Evolutionary conservation across 345 rosid genomes (phyloP).

Genomic region (Capsella bursapastoris): DNA sequence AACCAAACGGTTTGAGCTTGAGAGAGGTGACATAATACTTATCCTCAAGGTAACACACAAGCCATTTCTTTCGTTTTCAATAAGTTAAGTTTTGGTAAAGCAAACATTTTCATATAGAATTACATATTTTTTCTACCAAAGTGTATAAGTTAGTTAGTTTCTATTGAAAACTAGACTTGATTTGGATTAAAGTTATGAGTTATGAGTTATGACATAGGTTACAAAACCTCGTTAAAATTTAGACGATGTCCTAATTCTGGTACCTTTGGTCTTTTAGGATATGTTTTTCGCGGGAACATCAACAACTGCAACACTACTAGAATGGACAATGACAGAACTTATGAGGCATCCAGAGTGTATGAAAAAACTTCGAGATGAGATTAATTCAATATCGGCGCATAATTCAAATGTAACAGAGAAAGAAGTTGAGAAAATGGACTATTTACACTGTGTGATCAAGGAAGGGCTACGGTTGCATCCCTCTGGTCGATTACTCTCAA

Average conservation of each 20-base stretch:
- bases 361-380: slow-evolving; percentile 28
- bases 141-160: too few relatives aligned
- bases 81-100: too few relatives aligned
- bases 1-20: slow-evolving; percentile 23
- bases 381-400: background rate
- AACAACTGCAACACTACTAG: slow-evolving; percentile 36
- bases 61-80: background rate
- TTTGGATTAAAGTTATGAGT: too few relatives aligned
- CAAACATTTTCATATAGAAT: too few relatives aligned
- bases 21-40: slow-evolving; percentile 40
- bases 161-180: too few relatives aligned
- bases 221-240: too few relatives aligned
- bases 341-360: background rate
- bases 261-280: slow-evolving; percentile 35
- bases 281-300: slow-evolving; percentile 41
- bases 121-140: too few relatives aligned
- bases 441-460: slow-evolving; percentile 41
- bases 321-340: slow-evolving; percentile 23
- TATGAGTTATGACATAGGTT: too few relatives aligned
- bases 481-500: slow-evolving; percentile 25
- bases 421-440: slow-evolving; percentile 38
- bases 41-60: slow-evolving; percentile 40
- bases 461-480: slow-evolving; percentile 45
- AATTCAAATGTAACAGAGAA: slow-evolving; percentile 19
- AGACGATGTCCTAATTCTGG: too few relatives aligned